Percentiles rank a stretch among this genome's conserved stretches.
phyloP scores from a whole-genome alignment of 108 stramenopile genomes.

The Skeletonema potamos region DNA sequence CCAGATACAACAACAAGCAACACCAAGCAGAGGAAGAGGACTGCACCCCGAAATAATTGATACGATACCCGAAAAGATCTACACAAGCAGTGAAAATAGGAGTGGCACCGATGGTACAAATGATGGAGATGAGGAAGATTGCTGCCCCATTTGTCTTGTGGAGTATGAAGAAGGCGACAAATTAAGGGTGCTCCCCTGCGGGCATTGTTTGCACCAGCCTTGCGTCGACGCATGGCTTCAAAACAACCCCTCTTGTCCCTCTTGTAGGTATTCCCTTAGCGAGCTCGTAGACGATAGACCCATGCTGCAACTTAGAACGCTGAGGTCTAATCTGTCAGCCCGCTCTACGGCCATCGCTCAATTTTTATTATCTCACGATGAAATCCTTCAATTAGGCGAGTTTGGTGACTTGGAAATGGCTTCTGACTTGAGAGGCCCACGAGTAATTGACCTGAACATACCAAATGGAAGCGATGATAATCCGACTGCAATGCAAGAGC shows the following conservation, averaged over 20 bases:
- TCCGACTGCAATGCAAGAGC: conserved; percentile 5
- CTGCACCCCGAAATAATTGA: conserved; percentile 50
- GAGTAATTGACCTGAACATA: conserved; percentile 6
- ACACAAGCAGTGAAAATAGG: conserved; percentile 6
- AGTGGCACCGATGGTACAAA: conserved; percentile 13
- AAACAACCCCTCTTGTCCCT: conserved; percentile 43
- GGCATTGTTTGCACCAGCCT: conserved; percentile 53
- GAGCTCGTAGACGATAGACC: conserved; percentile 49
- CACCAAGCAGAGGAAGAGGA: conserved; percentile 36
- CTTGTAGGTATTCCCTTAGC: conserved; percentile 46
- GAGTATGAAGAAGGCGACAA: conserved; percentile 64
- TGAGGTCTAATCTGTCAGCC: conserved; percentile 31
- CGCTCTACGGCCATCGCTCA: conserved; percentile 23
- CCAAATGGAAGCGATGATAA: conserved; percentile 1
- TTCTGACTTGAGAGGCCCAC: neutral
- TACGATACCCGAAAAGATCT: conserved; percentile 55
- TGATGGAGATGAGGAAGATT: conserved; percentile 42
- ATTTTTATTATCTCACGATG: conserved; percentile 10
- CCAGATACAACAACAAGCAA: conserved; percentile 22
- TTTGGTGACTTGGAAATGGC: conserved; percentile 21
- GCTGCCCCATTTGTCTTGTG: conserved; percentile 62
- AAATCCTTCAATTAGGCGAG: neutral
- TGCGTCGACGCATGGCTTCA: conserved; percentile 66
- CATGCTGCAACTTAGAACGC: conserved; percentile 37
- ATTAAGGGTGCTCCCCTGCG: conserved; percentile 60